Percentiles rank a stretch among this genome's conserved stretches.
phyloP scores from a whole-genome alignment of 495 filamentous ascomycete genomes.

The Penicillium malachiteum region DNA sequence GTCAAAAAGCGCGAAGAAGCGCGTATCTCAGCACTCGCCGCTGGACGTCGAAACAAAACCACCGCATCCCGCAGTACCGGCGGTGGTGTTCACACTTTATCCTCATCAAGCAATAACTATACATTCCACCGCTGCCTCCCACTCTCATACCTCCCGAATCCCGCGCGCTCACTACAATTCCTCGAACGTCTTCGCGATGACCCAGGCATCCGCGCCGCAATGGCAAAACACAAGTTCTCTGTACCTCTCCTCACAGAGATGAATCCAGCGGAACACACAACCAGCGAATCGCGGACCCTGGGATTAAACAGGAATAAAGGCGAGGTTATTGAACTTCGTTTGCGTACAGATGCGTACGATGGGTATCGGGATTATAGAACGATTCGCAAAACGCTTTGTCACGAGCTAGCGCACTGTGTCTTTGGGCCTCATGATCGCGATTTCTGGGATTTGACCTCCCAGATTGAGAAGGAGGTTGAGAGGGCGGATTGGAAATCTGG shows the following conservation, averaged over 20 bases:
- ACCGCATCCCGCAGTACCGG: conserved; percentile 28
- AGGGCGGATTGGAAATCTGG: conserved; percentile 69
- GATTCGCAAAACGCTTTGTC: conserved; percentile 88
- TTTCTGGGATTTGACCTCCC: conserved; percentile 84
- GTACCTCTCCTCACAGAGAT: conserved; percentile 94
- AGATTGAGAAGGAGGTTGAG: conserved; percentile 87
- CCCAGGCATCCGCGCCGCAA: conserved; percentile 78
- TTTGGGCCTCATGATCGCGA: conserved; percentile 75
- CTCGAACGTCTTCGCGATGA: conserved; percentile 77
- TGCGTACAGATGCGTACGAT: conserved; percentile 91
- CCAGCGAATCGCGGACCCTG: conserved; percentile 73
- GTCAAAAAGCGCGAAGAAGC: conserved; percentile 39
- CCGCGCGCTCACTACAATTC: conserved; percentile 64
- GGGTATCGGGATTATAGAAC: conserved; percentile 89
- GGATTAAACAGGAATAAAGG: conserved; percentile 87
- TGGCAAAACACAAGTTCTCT: conserved; percentile 79
- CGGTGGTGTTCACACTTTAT: conserved; percentile 46
- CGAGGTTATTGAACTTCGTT: conserved; percentile 84
- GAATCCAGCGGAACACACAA: conserved; percentile 84
- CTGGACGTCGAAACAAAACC: conserved; percentile 22
- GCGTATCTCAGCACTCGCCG: conserved; percentile 15
- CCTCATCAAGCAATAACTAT: conserved; percentile 56
- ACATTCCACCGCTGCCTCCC: conserved; percentile 79
- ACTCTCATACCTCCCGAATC: conserved; percentile 74
- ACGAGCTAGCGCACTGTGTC: conserved; percentile 93